Evolutionary conservation across 2,329 filamentous ascomycete genomes (phyloP).

Genomic region (Alternaria brassicae): DNA sequence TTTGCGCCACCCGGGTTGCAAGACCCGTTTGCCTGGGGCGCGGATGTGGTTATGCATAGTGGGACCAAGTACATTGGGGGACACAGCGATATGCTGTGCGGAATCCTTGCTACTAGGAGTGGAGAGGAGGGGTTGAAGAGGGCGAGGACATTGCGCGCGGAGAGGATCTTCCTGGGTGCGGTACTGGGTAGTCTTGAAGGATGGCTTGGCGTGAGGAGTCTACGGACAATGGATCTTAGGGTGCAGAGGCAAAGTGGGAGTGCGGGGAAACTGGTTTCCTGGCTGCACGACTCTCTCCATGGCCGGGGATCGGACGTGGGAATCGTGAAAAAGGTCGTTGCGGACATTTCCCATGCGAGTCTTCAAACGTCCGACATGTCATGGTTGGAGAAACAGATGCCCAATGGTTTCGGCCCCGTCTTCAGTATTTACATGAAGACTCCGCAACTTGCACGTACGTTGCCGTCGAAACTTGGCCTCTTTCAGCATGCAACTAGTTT

Average conservation of each 20-base stretch:
- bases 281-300: slow-evolving; percentile 66
- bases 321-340: slow-evolving; percentile 63
- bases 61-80: slow-evolving; percentile 97
- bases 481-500: slow-evolving; percentile 96
- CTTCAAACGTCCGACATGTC: slow-evolving; percentile 72
- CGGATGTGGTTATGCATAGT: slow-evolving; percentile 88
- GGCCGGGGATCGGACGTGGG: slow-evolving; percentile 51
- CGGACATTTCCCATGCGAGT: slow-evolving; percentile 75
- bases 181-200: slow-evolving; percentile 91
- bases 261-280: slow-evolving; percentile 72
- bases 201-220: slow-evolving; percentile 86
- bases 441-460: slow-evolving; percentile 65
- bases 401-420: slow-evolving; percentile 85
- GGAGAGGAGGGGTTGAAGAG: slow-evolving; percentile 30
- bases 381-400: slow-evolving; percentile 85
- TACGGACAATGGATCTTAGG: slow-evolving; percentile 85
- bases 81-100: slow-evolving; percentile 91
- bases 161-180: slow-evolving; percentile 78
- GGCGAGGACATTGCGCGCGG: slow-evolving; percentile 63
- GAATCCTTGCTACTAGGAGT: slow-evolving; percentile 73
- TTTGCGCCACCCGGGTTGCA: slow-evolving; percentile 90
- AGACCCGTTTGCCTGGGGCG: slow-evolving; percentile 82
- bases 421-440: slow-evolving; percentile 76
- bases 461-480: slow-evolving; percentile 79
- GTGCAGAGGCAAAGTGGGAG: slow-evolving; percentile 78